Base-by-base conservation (phyloP, 495 filamentous ascomycete species). In the Aspergillus egyptiacus region DNA sequence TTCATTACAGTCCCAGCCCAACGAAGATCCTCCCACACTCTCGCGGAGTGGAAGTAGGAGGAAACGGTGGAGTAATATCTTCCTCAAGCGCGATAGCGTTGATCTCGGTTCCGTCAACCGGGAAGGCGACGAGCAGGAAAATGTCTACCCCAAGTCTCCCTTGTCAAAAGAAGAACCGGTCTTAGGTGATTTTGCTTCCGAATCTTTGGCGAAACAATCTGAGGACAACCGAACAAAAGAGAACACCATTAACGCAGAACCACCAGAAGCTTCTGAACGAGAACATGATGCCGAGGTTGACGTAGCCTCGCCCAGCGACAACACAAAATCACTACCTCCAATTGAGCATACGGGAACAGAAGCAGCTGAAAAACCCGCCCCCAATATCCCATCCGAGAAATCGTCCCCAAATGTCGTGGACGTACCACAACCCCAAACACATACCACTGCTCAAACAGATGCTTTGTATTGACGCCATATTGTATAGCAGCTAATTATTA, bases 11-110 rank as follows among this genome's bases (percentile, higher is more conserved):
- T 52, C 55, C 10, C 57, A 55, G 1, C 54, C 57, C 13, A 66
- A 62, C 34, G 62, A 70, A 43, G 65, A 65, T 18, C 51, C 54
- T 6, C 34, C 57, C 1, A 59, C 56, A 33, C 51, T 73, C 3
- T 61, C 61, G 14, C 67, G 70, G 20, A 73, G 70, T 40, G 53
- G 59, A 14, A 74, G 70, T 42, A 59, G 70, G 47, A 63, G 68
- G 45, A 73, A 73, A 55, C 57, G 71, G 39, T 73, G 68, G 69
- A 74, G 69, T 33, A 74, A 67, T 43, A 64, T 72, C 7, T 53
- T 74, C 13, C 57, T 69, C 10, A 62, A 62, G 23, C 65, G 67
- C 11, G 70, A 74, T 10, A 69, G 67, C 35, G 54, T 60, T 32
- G 67, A 72, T 32, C 59, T 66, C 38, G 40, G 51, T 13, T 39